A percentile compares a stretch with the other conserved stretches of the same genome.
Conservation (phyloP, 345 rosid genomes). For the Punica granatum region DNA sequence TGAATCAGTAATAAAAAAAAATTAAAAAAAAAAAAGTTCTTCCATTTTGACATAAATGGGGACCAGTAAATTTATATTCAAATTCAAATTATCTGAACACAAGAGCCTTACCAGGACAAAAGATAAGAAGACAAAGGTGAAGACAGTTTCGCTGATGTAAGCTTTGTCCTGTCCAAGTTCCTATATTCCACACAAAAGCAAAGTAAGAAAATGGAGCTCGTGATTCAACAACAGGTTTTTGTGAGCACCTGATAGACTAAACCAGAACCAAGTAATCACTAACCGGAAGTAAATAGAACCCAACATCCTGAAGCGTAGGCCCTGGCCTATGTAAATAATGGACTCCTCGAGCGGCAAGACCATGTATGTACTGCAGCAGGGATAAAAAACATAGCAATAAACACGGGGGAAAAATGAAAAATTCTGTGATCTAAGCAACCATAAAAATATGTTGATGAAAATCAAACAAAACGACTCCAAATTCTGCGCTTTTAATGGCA, state of each 20-base stretch:
- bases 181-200: constrained; percentile 26
- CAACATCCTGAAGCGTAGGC: constrained; percentile 77
- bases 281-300: constrained; percentile 87
- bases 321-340: constrained; percentile 91
- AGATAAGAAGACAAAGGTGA: constrained; percentile 56
- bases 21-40: background rate
- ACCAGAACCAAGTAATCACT: constrained; percentile 13
- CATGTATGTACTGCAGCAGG: constrained; percentile 42
- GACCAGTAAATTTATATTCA: background rate
- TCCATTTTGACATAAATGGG: background rate
- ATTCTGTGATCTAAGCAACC: no score
- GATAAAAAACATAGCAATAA: background rate
- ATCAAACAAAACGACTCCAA: background rate
- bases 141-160: constrained; percentile 82
- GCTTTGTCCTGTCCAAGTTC: constrained; percentile 94
- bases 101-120: constrained; percentile 62
- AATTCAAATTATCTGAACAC: background rate
- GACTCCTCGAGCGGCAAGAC: constrained; percentile 70
- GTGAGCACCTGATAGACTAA: background rate
- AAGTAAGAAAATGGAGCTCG: background rate
- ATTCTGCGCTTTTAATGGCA: background rate
- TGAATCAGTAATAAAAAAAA: no score
- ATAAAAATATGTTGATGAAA: background rate
- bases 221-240: background rate
- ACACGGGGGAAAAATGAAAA: background rate